Evolutionary conservation across 495 filamentous ascomycete genomes (phyloP).

Genomic region (Tuber borchii): DNA sequence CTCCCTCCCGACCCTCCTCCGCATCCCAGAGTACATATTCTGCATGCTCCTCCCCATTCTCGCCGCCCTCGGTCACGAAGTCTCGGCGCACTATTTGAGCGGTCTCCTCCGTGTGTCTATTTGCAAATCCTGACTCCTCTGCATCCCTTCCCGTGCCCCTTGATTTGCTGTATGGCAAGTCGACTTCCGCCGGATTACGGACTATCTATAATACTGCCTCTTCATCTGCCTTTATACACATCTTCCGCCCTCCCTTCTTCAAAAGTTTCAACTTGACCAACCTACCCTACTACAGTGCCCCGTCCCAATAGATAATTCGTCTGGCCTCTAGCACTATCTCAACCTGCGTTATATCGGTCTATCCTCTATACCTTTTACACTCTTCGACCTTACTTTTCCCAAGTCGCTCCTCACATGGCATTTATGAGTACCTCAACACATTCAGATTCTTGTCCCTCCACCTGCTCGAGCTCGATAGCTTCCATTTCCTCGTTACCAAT

Average conservation of each 20-base stretch:
- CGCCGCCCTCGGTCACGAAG: slow-evolving; percentile 22
- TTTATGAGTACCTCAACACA: slow-evolving; percentile 41
- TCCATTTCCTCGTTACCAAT: slow-evolving; percentile 39
- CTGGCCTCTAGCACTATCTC: slow-evolving; percentile 4
- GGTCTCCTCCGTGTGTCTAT: slow-evolving; percentile 7
- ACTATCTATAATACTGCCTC: slow-evolving; percentile 23
- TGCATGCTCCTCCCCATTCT: slow-evolving; percentile 19
- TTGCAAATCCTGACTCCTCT: slow-evolving; percentile 2
- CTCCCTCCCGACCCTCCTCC: slow-evolving; percentile 11
- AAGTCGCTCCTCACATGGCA: slow-evolving; percentile 19
- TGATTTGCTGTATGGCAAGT: slow-evolving; percentile 33
- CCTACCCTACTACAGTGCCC: slow-evolving; percentile 5
- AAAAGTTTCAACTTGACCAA: slow-evolving; percentile 17
- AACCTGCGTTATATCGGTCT: not conserved
- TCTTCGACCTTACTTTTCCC: slow-evolving; percentile 3
- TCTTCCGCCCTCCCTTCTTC: slow-evolving; percentile 27
- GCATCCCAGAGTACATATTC: slow-evolving; percentile 12
- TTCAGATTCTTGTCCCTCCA: slow-evolving; percentile 40
- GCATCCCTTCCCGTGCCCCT: slow-evolving; percentile 12
- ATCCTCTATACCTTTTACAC: not conserved
- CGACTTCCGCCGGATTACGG: slow-evolving; percentile 27
- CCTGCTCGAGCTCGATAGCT: slow-evolving; percentile 41
- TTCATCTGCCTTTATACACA: slow-evolving; percentile 30
- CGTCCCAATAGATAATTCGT: not conserved
- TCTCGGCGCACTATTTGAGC: slow-evolving; percentile 20